Base-by-base conservation (phyloP, 2,329 filamentous ascomycete genomes). In the Cladosporium cucumerinum region DNA sequence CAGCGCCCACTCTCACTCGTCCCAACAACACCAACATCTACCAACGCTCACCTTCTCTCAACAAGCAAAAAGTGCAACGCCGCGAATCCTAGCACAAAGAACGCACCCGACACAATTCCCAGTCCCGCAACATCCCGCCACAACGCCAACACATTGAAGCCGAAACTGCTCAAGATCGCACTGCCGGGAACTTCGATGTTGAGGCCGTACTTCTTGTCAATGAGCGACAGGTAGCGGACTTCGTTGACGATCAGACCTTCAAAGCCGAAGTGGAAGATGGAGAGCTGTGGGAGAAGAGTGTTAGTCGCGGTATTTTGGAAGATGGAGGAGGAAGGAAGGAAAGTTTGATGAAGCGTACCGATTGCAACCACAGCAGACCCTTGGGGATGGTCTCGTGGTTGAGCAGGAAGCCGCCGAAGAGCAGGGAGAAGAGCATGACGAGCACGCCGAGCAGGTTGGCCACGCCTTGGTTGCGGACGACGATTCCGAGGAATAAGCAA, bases 181-280 rank as follows among this genome's bases (percentile, higher is more conserved):
- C 94, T 93, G 36, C 95, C 95, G 0, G 95, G 95, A 0, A 99
- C 93, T 61, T 95, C 94, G 68, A 99, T 99, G 73, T 98, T 93
- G 5, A 99, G 86, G 6, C 95, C 95, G 66, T 97, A 97, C 78
- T 98, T 96, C 78, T 95, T 89, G 76, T 99, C 95, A 49, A 96
- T 87, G 28, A 99, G 85, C 0, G 91, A 94, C 51, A 99, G 82
- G 72, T 92, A 92, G 28, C 92, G 88, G 55, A 97, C 96, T 80
- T 99, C 95, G 74, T 98, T 99, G 71, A 99, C 95, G 68, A 98
- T 96, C 16, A 99, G 85, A 1, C 92, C 91, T 82, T 99, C 95
- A 72, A 98, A 98, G 5, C 90, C 94, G 75, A 96, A 99, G 76
- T 99, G 95, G 85, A 99, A 99, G 68, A 99, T 99, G 1, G 93